phyloP scores from a whole-genome alignment of 2,329 filamentous ascomycete genomes.

The Apiospora aurea region DNA sequence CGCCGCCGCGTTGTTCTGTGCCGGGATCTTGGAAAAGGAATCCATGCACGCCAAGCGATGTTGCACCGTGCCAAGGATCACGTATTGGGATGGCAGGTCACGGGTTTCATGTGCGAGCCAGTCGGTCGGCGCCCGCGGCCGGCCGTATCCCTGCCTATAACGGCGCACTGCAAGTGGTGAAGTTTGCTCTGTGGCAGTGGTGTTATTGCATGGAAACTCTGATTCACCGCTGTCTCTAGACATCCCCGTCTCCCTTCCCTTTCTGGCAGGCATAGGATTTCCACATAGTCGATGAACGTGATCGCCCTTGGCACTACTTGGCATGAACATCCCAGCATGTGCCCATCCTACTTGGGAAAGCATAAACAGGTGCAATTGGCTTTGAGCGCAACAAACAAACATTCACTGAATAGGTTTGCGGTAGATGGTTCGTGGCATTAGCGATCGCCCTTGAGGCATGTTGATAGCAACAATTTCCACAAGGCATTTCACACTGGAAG shows the following conservation, averaged over 20 bases:
- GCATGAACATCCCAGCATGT: neutral
- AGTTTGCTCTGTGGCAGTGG: neutral
- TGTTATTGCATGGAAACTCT: neutral
- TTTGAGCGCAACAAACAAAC: neutral
- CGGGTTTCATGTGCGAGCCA: neutral
- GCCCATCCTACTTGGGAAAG: neutral
- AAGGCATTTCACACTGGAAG: neutral
- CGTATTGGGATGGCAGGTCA: neutral
- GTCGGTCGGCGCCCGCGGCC: neutral
- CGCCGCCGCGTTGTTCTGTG: neutral
- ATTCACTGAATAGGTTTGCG: too few species aligned
- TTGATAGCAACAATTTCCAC: neutral
- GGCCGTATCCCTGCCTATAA: neutral
- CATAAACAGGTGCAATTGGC: neutral
- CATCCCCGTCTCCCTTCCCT: neutral
- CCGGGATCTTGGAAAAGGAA: neutral
- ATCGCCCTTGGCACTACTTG: slow-evolving; percentile 4
- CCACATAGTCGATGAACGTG: neutral
- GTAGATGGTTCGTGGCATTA: too few species aligned
- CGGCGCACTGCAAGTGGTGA: neutral
- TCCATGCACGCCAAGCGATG: neutral
- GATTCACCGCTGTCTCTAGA: neutral
- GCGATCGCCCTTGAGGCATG: neutral
- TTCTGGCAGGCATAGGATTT: too few species aligned
- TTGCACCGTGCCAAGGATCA: neutral